Conservation (phyloP, 2,329 filamentous ascomycete species). For the Calonectria montana region DNA sequence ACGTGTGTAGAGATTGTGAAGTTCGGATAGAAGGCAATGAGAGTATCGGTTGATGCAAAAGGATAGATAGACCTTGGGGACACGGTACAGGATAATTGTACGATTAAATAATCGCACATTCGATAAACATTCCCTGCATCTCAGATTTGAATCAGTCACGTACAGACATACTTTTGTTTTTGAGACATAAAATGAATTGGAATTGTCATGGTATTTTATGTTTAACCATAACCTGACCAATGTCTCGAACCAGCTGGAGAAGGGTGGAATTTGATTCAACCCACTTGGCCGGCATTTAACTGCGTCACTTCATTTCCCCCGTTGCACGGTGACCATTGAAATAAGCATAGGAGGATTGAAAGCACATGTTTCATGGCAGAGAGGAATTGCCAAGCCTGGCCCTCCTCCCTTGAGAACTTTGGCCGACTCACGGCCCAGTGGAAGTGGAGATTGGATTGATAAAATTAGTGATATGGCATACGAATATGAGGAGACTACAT, state of each 20-base stretch:
- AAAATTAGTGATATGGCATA: too few relatives aligned
- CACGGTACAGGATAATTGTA: too few relatives aligned
- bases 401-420: neutral
- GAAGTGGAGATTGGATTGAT: too few relatives aligned
- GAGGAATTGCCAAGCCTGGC: neutral
- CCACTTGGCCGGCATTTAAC: neutral
- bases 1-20: neutral
- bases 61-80: too few relatives aligned
- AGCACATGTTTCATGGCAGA: neutral
- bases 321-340: neutral
- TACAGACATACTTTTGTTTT: neutral
- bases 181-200: neutral
- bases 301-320: neutral
- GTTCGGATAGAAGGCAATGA: too few relatives aligned
- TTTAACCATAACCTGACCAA: neutral
- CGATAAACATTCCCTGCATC: neutral
- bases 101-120: too few relatives aligned
- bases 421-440: too few relatives aligned
- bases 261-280: neutral
- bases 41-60: neutral
- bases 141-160: neutral
- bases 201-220: neutral
- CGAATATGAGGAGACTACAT: too few relatives aligned
- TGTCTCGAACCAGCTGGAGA: neutral
- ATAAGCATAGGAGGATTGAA: neutral